Conservation (phyloP, 2,329 filamentous ascomycete species). For the Fusarium brevicatenulatum region DNA sequence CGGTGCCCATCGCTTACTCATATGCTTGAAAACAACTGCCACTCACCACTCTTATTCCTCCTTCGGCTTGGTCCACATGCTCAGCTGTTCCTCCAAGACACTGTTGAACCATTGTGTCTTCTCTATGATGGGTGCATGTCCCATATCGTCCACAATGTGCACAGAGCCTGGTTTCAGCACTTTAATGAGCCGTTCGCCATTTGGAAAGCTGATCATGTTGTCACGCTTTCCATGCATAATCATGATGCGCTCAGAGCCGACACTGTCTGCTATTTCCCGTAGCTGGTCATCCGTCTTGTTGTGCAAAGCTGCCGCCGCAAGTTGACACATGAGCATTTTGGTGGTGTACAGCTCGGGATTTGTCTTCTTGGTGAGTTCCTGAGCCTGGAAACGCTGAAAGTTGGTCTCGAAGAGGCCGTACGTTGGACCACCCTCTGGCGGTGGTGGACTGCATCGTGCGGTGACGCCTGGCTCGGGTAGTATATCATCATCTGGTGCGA, state of each 20-base stretch:
- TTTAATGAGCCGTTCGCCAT: conserved; percentile 75
- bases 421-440: conserved; percentile 39
- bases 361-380: conserved; percentile 77
- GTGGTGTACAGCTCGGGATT: conserved; percentile 69
- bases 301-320: conserved; percentile 83
- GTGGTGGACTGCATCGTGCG: conserved; percentile 50
- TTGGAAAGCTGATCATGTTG: conserved; percentile 78
- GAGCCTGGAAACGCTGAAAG: conserved; percentile 83
- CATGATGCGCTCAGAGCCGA: conserved; percentile 79
- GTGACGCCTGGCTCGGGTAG: conserved; percentile 59
- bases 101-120: conserved; percentile 74
- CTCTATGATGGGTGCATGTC: conserved; percentile 81
- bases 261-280: conserved; percentile 67
- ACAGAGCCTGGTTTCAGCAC: conserved; percentile 70
- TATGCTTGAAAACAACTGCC: not conserved
- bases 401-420: conserved; percentile 75
- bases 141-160: conserved; percentile 74
- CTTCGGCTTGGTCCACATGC: conserved; percentile 60
- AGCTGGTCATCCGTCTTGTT: conserved; percentile 70
- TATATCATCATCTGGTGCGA: conserved; percentile 65
- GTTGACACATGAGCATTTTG: conserved; percentile 78
- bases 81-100: conserved; percentile 67
- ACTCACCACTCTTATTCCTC: conserved; percentile 19
- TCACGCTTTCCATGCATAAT: conserved; percentile 81
- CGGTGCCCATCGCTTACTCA: not conserved